Base-by-base conservation (phyloP, 2,329 filamentous ascomycete genomes). In the Talaromyces piceae region DNA sequence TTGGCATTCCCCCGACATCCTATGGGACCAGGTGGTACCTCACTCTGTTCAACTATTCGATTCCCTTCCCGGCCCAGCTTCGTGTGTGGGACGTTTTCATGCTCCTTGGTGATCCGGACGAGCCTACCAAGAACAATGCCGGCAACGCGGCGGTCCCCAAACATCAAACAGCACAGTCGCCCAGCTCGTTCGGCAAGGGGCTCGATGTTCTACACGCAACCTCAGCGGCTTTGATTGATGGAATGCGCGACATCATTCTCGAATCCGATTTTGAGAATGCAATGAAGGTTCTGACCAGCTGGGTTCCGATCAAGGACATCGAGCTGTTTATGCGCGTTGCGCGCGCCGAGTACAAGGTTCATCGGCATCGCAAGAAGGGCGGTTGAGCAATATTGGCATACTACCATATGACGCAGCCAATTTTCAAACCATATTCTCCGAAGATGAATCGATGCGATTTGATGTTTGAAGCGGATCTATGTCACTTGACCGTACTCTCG, bases 51-150 rank as follows among this genome's bases (percentile, higher is more conserved):
- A 97, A 97, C 70, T 86, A 97, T 63, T 94, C 89, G 13, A 88
- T 98, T 47, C 93, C 93, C 0, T 98, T 97, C 62, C 80, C 88
- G 0, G 91, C 91, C 3, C 93, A 97, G 68, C 82, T 98, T 30
- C 86, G 93, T 45, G 87, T 98, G 13, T 98, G 93, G 93, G 93
- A 98, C 64, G 87, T 96, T 1, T 97, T 97, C 70, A 89, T 98
- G 80, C 81, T 98, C 12, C 80, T 97, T 11, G 93, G 91, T 44
- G 88, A 91, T 59, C 77, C 79, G 8, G 75, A 82, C n/a, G 74
- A 77, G 25, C 20, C 52, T 13, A 58, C 66, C 4, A 45, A 58
- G 26, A n/a, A 30, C 12, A 53, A 16, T 33, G 33, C 41, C 5
- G 45, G 43, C 25, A 16, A 26, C 13, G 45, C 20, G 4, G 46